Conservation (phyloP, 129 eudicot genomes). For the Flaveria brownii region DNA sequence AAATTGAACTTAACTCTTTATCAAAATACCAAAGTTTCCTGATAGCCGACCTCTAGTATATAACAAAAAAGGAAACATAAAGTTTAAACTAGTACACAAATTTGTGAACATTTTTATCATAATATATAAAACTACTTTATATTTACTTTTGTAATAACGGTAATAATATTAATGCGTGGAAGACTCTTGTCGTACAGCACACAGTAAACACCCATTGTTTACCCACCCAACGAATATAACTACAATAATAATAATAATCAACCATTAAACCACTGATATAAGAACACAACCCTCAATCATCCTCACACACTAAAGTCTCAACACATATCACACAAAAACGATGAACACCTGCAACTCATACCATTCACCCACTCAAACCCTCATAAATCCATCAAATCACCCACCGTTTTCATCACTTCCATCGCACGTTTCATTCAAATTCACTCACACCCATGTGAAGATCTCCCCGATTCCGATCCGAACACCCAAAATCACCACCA, state of each 20-base stretch:
- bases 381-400: conserved; percentile 15
- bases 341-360: conserved; percentile 23
- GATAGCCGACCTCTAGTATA: no score
- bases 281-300: neutral
- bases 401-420: conserved; percentile 12
- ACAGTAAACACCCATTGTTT: no score
- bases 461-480: conserved; percentile 3
- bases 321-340: neutral
- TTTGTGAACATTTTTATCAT: no score
- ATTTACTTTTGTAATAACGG: no score
- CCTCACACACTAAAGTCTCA: neutral
- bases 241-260: no score
- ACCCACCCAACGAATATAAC: neutral
- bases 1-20: no score
- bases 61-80: no score
- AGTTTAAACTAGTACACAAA: neutral
- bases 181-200: no score
- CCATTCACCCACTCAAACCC: conserved; percentile 17
- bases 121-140: no score
- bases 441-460: neutral
- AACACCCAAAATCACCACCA: conserved; percentile 8
- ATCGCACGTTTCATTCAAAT: neutral
- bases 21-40: no score
- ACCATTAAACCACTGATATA: conserved; percentile 8
- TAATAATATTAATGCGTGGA: no score